phyloP scores from a whole-genome alignment of 768 basidiomycete species.

The Pleurotus tuber-regium region DNA sequence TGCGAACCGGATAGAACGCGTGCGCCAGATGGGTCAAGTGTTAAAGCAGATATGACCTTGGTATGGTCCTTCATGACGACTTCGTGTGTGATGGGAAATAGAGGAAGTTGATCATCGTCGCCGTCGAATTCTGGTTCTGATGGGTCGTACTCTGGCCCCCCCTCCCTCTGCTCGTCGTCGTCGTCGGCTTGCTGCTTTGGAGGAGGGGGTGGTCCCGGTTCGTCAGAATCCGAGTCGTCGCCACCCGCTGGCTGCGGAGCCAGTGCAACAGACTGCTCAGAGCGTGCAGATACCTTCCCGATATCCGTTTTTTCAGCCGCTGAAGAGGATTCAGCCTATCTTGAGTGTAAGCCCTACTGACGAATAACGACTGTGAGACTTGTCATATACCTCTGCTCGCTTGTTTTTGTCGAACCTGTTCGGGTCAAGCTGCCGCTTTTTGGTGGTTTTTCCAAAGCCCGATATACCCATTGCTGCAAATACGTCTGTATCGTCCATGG shows the following conservation, averaged over 20 bases:
- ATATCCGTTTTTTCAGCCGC: background rate
- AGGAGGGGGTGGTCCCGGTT: slow-evolving; percentile 22
- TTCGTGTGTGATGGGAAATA: slow-evolving; percentile 90
- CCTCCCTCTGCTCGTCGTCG: slow-evolving; percentile 20
- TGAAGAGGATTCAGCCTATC: background rate
- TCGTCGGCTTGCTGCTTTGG: slow-evolving; percentile 12
- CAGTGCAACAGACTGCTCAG: background rate
- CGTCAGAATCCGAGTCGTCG: slow-evolving; percentile 22
- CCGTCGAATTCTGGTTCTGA: slow-evolving; percentile 36
- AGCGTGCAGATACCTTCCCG: background rate
- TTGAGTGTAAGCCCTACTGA: background rate
- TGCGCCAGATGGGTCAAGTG: slow-evolving; percentile 93
- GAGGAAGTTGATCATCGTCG: slow-evolving; percentile 48
- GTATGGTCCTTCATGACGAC: slow-evolving; percentile 90
- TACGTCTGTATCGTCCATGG: slow-evolving; percentile 59
- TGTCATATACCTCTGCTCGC: slow-evolving; percentile 41
- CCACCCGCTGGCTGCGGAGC: slow-evolving; percentile 3
- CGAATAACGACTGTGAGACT: no score
- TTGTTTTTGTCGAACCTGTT: slow-evolving; percentile 77
- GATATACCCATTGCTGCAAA: slow-evolving; percentile 82
- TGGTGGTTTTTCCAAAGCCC: slow-evolving; percentile 75
- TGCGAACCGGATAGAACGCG: slow-evolving; percentile 89
- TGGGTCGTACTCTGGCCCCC: slow-evolving; percentile 60
- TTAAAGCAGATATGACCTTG: slow-evolving; percentile 91
- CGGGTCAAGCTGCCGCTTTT: slow-evolving; percentile 70